Percentiles rank a stretch among this genome's conserved stretches.
These are phyloP conservation scores for Aspergillus caelatus DNA, from an alignment of 2,329 filamentous ascomycete genomes.

Conservation along the genomic window DNA sequence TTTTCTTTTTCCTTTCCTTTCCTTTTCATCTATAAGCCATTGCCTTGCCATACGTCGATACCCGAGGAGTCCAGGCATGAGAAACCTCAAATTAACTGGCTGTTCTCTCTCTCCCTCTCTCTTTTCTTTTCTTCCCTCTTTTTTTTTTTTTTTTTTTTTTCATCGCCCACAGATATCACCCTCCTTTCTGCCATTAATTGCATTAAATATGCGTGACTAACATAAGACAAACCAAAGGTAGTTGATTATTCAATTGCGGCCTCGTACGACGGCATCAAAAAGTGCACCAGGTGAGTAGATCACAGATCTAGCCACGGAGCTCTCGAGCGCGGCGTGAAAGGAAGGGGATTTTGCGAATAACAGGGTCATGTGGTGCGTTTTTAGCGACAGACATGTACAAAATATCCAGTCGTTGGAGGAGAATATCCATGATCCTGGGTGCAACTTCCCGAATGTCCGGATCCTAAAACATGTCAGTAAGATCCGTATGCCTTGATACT, in stretches of 20 bases:
- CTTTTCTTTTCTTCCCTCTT: no score
- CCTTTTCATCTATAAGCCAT: background rate
- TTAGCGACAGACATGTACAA: slow-evolving; percentile 61
- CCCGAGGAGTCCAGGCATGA: background rate
- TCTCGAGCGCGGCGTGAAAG: slow-evolving; percentile 48
- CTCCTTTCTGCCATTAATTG: slow-evolving; percentile 3
- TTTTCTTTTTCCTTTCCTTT: background rate
- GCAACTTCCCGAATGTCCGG: slow-evolving; percentile 59
- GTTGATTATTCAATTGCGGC: background rate
- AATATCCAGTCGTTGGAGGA: slow-evolving; percentile 59
- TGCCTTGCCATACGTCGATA: background rate
- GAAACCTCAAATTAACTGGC: background rate
- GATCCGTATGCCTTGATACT: background rate
- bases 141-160: no score
- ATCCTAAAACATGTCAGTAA: slow-evolving; percentile 42
- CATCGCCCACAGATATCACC: background rate
- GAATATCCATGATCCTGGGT: slow-evolving; percentile 62
- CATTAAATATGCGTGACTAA: slow-evolving; percentile 5
- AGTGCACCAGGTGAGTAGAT: background rate
- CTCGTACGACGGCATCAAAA: background rate
- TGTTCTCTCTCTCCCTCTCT: no score
- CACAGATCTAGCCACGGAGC: slow-evolving; percentile 25
- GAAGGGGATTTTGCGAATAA: slow-evolving; percentile 54
- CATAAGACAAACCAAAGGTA: slow-evolving; percentile 2
- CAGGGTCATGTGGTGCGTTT: slow-evolving; percentile 53